A percentile compares a stretch with the other conserved stretches of the same genome.
These are phyloP conservation scores for Cyclotella baltica DNA, from an alignment of 108 stramenopile species.

Conservation along the genomic window DNA sequence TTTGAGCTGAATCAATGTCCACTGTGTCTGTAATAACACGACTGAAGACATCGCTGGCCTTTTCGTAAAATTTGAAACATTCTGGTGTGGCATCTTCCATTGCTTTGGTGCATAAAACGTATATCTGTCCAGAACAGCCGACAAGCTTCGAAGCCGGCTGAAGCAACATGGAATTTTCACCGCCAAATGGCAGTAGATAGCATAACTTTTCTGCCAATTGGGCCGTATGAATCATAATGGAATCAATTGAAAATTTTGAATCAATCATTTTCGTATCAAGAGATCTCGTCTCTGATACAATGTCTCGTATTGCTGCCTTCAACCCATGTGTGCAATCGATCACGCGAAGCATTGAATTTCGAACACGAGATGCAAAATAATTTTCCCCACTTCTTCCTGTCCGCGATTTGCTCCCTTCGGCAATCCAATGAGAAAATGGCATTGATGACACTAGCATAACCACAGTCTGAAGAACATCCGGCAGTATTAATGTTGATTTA, in stretches of 20 bases:
- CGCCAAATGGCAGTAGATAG: slow-evolving; percentile 29
- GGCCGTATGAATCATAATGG: slow-evolving; percentile 32
- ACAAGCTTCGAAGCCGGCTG: slow-evolving; percentile 33
- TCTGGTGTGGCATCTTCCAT: neutral
- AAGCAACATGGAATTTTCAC: slow-evolving; percentile 36
- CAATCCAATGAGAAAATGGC: slow-evolving; percentile 50
- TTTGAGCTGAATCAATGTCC: neutral
- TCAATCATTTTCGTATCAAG: neutral
- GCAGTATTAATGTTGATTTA: slow-evolving; percentile 25
- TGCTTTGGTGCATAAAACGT: slow-evolving; percentile 26
- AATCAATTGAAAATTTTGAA: slow-evolving; percentile 16
- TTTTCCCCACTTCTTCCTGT: slow-evolving; percentile 30
- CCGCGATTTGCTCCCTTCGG: slow-evolving; percentile 34
- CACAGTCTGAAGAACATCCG: slow-evolving; percentile 30
- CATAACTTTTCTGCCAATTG: slow-evolving; percentile 37
- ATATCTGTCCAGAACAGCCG: slow-evolving; percentile 43
- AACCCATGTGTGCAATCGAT: slow-evolving; percentile 25
- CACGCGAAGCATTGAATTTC: slow-evolving; percentile 24
- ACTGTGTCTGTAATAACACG: slow-evolving; percentile 30
- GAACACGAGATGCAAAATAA: slow-evolving; percentile 45
- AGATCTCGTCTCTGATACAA: slow-evolving; percentile 12
- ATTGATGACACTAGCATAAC: slow-evolving; percentile 39
- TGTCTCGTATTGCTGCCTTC: slow-evolving; percentile 26
- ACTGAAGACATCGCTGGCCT: slow-evolving; percentile 26
- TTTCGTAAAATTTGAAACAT: neutral